Evolutionary conservation across 139 green algal species (phyloP).

Genomic region (Zygnema circumcarinatum): DNA sequence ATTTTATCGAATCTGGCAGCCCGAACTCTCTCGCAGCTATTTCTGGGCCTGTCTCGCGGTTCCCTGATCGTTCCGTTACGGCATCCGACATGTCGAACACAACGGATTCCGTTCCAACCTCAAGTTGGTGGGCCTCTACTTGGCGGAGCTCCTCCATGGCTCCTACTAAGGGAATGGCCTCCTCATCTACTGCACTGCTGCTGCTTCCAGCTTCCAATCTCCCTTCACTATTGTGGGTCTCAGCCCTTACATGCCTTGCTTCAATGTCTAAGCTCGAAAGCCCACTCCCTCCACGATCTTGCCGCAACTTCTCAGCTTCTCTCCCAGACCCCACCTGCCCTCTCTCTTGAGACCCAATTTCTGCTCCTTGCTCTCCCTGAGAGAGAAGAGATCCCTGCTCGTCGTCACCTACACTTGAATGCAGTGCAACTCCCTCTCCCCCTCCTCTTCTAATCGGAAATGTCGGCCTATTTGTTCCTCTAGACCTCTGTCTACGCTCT

Average conservation of each 20-base stretch:
- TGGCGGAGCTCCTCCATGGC: neutral
- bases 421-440: neutral
- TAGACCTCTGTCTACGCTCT: neutral
- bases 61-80: constrained; percentile 12
- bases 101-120: neutral
- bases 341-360: too few relatives aligned
- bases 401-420: neutral
- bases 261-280: too few relatives aligned
- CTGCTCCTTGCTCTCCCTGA: neutral
- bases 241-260: too few relatives aligned
- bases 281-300: neutral
- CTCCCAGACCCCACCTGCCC: neutral
- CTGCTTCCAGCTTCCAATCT: neutral
- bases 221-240: neutral
- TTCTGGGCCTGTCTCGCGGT: neutral
- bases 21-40: neutral
- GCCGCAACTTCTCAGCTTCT: neutral
- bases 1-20: constrained; percentile 58
- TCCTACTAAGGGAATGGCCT: neutral
- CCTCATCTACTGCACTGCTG: neutral
- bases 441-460: neutral
- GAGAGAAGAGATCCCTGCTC: neutral
- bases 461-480: neutral
- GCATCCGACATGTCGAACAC: constrained; percentile 25
- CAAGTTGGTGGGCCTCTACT: neutral